Evolutionary conservation across 257 asterid species (phyloP).

Genomic region (Pogostemon cablin): DNA sequence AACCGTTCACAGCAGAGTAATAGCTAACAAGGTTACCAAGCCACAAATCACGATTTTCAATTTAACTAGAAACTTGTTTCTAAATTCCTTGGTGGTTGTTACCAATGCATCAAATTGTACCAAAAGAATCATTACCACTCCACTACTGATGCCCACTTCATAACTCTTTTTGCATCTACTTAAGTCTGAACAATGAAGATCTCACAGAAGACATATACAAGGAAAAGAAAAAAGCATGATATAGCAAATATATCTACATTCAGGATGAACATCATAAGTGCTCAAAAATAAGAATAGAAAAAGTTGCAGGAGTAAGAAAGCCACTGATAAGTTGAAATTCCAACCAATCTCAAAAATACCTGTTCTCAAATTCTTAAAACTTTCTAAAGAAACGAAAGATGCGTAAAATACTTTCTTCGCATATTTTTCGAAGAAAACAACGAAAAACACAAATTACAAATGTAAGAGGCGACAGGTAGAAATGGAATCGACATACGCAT

Average conservation of each 20-base stretch:
- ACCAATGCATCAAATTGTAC: conserved; percentile 7
- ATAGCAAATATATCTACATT: conserved; percentile 6
- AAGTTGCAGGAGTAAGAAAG: neutral
- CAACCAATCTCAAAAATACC: conserved; percentile 13
- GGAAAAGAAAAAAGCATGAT: neutral
- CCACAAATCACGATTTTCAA: neutral
- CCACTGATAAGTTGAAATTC: conserved; percentile 13
- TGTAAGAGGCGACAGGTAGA: neutral
- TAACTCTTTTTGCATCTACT: conserved; percentile 6
- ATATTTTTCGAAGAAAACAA: conserved; percentile 19
- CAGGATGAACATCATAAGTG: neutral
- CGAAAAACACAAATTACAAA: neutral
- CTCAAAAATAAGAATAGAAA: neutral
- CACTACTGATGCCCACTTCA: conserved; percentile 1
- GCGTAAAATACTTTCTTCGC: conserved; percentile 4
- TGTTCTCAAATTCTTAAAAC: conserved; percentile 22
- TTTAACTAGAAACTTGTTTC: neutral
- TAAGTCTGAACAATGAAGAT: conserved; percentile 13
- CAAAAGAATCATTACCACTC: conserved; percentile 2
- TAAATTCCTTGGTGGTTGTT: neutral
- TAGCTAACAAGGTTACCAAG: neutral
- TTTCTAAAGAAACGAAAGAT: conserved; percentile 6
- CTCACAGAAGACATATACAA: conserved; percentile 1
- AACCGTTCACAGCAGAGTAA: neutral
- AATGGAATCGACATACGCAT: conserved; percentile 4